These are phyloP conservation scores for Limonium bicolor DNA, from an alignment of 148 eudicot genomes.

Conservation along the genomic window DNA sequence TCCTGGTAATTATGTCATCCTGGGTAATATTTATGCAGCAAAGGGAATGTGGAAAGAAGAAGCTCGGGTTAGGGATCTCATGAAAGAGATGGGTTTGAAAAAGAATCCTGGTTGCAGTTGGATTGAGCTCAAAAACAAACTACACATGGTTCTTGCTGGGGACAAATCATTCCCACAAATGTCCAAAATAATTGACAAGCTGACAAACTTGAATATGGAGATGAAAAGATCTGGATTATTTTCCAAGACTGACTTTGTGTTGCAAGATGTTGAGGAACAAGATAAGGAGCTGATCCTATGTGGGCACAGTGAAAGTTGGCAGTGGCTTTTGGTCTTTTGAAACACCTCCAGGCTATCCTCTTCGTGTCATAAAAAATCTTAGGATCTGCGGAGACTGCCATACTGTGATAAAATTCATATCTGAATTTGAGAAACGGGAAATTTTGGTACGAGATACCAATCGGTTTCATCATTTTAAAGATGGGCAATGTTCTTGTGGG, in stretches of 20 bases:
- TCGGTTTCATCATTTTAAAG: conserved; percentile 76
- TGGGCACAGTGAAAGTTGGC: conserved; percentile 79
- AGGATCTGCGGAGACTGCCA: conserved; percentile 77
- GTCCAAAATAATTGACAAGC: conserved; percentile 30
- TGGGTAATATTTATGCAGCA: conserved; percentile 56
- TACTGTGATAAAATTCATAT: conserved; percentile 50
- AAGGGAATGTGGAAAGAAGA: conserved; percentile 47
- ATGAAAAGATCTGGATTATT: conserved; percentile 39
- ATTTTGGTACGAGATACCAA: conserved; percentile 68
- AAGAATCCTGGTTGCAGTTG: conserved; percentile 74
- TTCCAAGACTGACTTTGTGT: conserved; percentile 36
- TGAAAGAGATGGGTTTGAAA: conserved; percentile 39
- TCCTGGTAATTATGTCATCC: conserved; percentile 53
- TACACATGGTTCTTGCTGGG: conserved; percentile 54
- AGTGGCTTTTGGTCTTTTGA: conserved; percentile 43
- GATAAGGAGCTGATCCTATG: conserved; percentile 69
- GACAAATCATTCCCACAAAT: conserved; percentile 48
- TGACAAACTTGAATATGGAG: conserved; percentile 30
- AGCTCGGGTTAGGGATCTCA: conserved; percentile 35
- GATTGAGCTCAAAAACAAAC: conserved; percentile 67
- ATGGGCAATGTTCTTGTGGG: conserved; percentile 82
- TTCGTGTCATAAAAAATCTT: conserved; percentile 64
- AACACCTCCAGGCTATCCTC: conserved; percentile 44
- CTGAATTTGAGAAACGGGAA: conserved; percentile 46
- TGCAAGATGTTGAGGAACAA: conserved; percentile 76